A percentile compares a stretch with the other conserved stretches of the same genome.
Conservation (phyloP, 108 stramenopile species). For the Licmophora abbreviata region DNA sequence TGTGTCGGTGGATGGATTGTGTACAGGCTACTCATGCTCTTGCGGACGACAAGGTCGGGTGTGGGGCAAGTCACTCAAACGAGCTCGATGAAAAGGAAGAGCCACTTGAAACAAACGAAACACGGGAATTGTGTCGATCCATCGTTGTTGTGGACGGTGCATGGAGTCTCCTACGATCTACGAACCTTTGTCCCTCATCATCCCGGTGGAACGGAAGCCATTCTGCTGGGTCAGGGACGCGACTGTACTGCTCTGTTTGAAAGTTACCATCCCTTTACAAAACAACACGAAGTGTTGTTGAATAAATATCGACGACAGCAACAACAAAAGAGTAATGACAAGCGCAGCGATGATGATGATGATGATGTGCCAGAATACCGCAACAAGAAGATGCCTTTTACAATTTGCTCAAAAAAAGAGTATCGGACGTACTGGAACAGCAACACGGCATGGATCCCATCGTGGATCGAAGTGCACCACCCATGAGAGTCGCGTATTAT, state of each 20-base stretch:
- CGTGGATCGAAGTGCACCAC: constrained; percentile 25
- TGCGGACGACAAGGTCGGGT: no score
- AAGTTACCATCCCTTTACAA: constrained; percentile 51
- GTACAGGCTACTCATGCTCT: no score
- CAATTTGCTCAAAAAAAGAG: constrained; percentile 27
- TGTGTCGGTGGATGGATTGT: no score
- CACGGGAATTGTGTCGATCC: no score
- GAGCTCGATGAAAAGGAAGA: no score
- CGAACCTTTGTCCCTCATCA: constrained; percentile 36
- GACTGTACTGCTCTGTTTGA: constrained; percentile 65
- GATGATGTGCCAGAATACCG: background rate
- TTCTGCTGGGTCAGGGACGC: constrained; percentile 43
- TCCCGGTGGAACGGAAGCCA: constrained; percentile 57
- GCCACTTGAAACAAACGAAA: no score
- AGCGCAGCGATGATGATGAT: constrained; percentile 4
- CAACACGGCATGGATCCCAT: constrained; percentile 32
- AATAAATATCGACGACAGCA: constrained; percentile 20
- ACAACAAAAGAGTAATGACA: constrained; percentile 2
- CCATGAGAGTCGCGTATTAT: constrained; percentile 23
- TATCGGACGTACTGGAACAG: constrained; percentile 7
- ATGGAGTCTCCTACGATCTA: constrained; percentile 45
- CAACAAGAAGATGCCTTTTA: constrained; percentile 32
- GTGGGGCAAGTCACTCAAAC: no score
- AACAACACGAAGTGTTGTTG: constrained; percentile 18
- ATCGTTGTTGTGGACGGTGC: constrained; percentile 30